phyloP scores from a whole-genome alignment of 768 basidiomycete species.

The Suillus spraguei region DNA sequence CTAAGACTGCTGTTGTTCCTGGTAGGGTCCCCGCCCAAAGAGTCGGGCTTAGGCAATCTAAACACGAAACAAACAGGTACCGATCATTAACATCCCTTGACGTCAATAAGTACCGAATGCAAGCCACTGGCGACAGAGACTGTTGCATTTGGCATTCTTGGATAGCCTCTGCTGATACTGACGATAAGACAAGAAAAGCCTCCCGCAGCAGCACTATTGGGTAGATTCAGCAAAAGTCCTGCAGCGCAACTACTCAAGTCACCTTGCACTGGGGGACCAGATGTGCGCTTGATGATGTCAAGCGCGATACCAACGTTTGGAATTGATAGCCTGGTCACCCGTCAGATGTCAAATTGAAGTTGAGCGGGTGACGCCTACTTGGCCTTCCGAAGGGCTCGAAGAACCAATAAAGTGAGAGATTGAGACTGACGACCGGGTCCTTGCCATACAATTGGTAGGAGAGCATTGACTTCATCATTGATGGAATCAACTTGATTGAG shows the following conservation, averaged over 20 bases:
- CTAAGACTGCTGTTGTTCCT: constrained; percentile 54
- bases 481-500: neutral
- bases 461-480: constrained; percentile 6
- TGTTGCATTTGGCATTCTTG: constrained; percentile 15
- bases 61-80: constrained; percentile 67
- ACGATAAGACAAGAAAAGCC: constrained; percentile 35
- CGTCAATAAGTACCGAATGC: constrained; percentile 58
- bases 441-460: constrained; percentile 8
- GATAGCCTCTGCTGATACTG: constrained; percentile 24
- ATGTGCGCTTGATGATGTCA: constrained; percentile 28
- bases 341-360: neutral
- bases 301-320: constrained; percentile 22
- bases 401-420: constrained; percentile 15
- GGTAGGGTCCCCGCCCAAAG: constrained; percentile 70
- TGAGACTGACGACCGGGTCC: neutral
- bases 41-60: constrained; percentile 56
- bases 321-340: neutral
- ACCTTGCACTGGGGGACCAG: constrained; percentile 30
- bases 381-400: constrained; percentile 27
- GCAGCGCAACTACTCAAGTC: constrained; percentile 5
- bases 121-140: constrained; percentile 37
- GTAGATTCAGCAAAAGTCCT: constrained; percentile 20
- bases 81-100: constrained; percentile 61
- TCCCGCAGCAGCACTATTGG: constrained; percentile 34
- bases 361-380: neutral